Conservation (phyloP, 768 basidiomycete species). For the Lyophyllum shimeji region DNA sequence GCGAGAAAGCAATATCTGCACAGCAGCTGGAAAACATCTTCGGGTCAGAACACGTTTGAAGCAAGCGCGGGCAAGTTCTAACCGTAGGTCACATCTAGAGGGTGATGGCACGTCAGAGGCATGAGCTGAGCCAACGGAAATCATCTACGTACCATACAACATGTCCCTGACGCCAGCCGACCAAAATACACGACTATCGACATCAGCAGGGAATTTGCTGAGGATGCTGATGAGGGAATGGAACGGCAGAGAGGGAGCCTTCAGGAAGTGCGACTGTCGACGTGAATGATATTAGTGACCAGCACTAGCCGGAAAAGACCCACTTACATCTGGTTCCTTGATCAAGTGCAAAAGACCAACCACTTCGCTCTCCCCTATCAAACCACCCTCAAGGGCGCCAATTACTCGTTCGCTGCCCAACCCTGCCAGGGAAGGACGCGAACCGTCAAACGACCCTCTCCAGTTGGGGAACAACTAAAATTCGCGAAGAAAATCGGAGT, state of each 20-base stretch:
- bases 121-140: background rate
- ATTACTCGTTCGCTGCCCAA: constrained; percentile 58
- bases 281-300: constrained; percentile 11
- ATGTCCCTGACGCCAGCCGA: constrained; percentile 58
- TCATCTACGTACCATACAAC: constrained; percentile 55
- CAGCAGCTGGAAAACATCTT: constrained; percentile 38
- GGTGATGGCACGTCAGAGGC: constrained; percentile 3
- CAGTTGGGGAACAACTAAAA: constrained; percentile 78
- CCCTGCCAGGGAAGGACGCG: constrained; percentile 65
- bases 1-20: constrained; percentile 58
- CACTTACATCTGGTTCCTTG: constrained; percentile 72
- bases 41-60: constrained; percentile 3
- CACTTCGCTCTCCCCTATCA: constrained; percentile 69
- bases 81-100: constrained; percentile 39
- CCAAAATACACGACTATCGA: constrained; percentile 79
- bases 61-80: constrained; percentile 3
- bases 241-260: constrained; percentile 81
- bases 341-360: constrained; percentile 67
- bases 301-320: background rate
- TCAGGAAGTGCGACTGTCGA: constrained; percentile 78
- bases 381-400: constrained; percentile 58
- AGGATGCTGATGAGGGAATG: constrained; percentile 74
- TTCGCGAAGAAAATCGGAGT: background rate
- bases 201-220: constrained; percentile 75
- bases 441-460: constrained; percentile 73